Evolutionary conservation across 225 moss, liverwort and hornwort genomes (phyloP).

Genomic region (Bryum argenteum): DNA sequence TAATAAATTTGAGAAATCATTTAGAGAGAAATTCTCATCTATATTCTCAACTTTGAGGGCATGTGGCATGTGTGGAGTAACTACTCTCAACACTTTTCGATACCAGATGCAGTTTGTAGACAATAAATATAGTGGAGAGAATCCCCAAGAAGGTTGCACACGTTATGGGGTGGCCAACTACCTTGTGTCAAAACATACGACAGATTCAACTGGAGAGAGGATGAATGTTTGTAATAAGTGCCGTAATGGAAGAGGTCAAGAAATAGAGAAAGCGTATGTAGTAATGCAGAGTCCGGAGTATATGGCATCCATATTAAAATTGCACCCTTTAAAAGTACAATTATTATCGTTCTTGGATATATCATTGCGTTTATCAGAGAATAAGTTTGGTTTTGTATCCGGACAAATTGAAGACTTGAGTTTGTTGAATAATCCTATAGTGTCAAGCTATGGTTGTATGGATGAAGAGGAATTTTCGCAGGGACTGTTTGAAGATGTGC

Average conservation of each 20-base stretch:
- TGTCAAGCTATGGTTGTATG: not conserved
- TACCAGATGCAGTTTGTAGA: not conserved
- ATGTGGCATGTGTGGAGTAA: no score
- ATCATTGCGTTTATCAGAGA: not conserved
- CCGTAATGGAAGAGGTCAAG: not conserved
- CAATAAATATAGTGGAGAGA: not conserved
- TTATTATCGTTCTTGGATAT: not conserved
- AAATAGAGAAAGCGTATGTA: not conserved
- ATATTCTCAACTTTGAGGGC: no score
- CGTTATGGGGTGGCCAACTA: not conserved
- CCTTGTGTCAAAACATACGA: not conserved
- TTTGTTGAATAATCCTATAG: not conserved
- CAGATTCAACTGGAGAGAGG: not conserved
- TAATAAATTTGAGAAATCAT: no score
- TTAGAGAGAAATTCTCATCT: no score
- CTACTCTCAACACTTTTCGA: not conserved
- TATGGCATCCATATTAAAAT: not conserved
- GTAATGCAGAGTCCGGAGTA: not conserved
- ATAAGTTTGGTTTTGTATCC: not conserved
- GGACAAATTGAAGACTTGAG: not conserved
- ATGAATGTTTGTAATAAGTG: slow-evolving; percentile 3
- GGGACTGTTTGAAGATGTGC: not conserved
- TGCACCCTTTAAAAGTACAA: not conserved
- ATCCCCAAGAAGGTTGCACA: not conserved
- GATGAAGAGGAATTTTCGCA: not conserved